Evolutionary conservation across 208 protist species (phyloP).

Genomic region (Crithidia thermophila): DNA sequence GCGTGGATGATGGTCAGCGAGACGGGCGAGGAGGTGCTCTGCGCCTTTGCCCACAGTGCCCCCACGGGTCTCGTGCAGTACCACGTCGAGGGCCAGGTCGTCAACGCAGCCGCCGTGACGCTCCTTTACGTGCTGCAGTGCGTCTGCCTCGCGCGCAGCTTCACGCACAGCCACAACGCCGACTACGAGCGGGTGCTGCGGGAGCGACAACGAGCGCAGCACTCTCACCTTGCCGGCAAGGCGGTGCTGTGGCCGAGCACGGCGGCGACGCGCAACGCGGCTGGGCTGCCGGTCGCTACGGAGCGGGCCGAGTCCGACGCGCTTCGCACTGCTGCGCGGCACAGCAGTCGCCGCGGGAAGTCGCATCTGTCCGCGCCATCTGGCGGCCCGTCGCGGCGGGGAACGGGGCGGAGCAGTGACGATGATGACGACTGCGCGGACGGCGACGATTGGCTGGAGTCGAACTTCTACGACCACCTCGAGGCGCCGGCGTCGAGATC

Average conservation of each 20-base stretch:
- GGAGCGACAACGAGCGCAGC: slow-evolving; percentile 31
- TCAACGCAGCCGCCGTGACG: slow-evolving; percentile 36
- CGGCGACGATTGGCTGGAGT: slow-evolving; percentile 24
- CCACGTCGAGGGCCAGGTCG: slow-evolving; percentile 82
- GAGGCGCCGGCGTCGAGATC: neutral
- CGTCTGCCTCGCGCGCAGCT: slow-evolving; percentile 68
- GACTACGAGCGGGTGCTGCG: slow-evolving; percentile 60
- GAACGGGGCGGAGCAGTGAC: slow-evolving; percentile 1
- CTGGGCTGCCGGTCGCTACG: too few species aligned
- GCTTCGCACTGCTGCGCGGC: too few species aligned
- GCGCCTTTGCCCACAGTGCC: slow-evolving; percentile 56
- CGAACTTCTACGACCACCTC: slow-evolving; percentile 17
- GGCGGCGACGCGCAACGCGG: neutral
- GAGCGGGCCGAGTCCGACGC: too few species aligned
- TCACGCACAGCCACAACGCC: slow-evolving; percentile 66
- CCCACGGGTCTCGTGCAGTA: slow-evolving; percentile 78
- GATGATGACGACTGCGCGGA: slow-evolving; percentile 29
- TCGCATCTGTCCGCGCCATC: too few species aligned
- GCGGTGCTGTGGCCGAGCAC: slow-evolving; percentile 4
- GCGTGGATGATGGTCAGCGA: slow-evolving; percentile 65
- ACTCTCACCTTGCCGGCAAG: slow-evolving; percentile 14
- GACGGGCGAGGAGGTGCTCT: slow-evolving; percentile 63
- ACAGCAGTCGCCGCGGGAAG: too few species aligned
- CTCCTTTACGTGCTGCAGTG: slow-evolving; percentile 79
- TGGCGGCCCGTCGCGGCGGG: neutral